Conservation (phyloP, 441 rosid genomes). For the Croton laevigatus region DNA sequence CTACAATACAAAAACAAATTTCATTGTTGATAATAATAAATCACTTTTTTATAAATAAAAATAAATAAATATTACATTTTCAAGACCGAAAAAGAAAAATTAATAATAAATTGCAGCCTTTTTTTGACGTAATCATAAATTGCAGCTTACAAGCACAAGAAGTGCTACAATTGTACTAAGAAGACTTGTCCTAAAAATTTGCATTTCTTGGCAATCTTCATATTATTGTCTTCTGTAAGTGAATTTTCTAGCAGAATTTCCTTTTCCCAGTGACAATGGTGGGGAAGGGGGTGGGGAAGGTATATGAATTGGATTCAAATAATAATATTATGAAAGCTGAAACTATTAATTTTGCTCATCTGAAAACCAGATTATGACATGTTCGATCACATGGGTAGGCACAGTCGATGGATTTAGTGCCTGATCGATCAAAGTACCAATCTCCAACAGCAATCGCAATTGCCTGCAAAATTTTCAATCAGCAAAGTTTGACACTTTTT, state of each 20-base stretch:
- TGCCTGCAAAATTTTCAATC: constrained; percentile 46
- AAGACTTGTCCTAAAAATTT: constrained; percentile 23
- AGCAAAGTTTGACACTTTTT: not conserved
- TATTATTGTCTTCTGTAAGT: constrained; percentile 25
- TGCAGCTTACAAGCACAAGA: constrained; percentile 17
- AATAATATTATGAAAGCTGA: not conserved
- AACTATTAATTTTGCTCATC: constrained; percentile 22
- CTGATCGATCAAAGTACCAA: constrained; percentile 84
- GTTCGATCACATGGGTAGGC: constrained; percentile 85
- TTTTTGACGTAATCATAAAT: not conserved
- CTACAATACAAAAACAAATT: not conserved
- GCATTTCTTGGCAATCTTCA: constrained; percentile 22
- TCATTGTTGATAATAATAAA: not conserved
- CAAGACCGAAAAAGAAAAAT: not conserved
- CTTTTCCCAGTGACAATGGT: constrained; percentile 13
- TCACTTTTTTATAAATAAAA: not conserved
- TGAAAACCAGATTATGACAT: constrained; percentile 88
- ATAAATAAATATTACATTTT: not conserved
- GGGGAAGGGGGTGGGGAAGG: constrained; percentile 11
- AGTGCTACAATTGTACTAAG: constrained; percentile 4
- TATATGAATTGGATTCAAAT: constrained; percentile 1
- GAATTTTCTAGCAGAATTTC: constrained; percentile 14
- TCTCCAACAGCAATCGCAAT: constrained; percentile 96
- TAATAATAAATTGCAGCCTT: not conserved
- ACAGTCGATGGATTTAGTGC: constrained; percentile 67